These are phyloP conservation scores for Dicorynia guianensis DNA, from an alignment of 306 rosid genomes.

Conservation along the genomic window DNA sequence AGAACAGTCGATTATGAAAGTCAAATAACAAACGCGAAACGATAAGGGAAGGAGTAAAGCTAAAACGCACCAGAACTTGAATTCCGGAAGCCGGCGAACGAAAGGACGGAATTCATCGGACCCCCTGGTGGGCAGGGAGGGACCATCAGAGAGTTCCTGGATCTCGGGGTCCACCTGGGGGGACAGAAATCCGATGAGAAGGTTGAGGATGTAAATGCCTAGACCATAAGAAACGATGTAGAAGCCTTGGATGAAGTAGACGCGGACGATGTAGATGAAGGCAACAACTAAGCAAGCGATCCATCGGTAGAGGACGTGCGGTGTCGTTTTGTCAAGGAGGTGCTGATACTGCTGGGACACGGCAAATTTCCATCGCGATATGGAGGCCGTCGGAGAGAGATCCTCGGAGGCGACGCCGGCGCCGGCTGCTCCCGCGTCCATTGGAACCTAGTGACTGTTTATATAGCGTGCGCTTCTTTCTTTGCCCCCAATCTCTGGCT, in stretches of 20 bases:
- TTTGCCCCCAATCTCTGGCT: neutral
- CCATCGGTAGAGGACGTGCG: constrained; percentile 77
- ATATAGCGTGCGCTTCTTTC: neutral
- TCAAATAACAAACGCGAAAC: neutral
- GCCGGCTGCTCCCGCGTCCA: constrained; percentile 68
- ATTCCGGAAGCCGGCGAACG: constrained; percentile 95
- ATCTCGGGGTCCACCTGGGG: constrained; percentile 98
- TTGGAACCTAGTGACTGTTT: constrained; percentile 38
- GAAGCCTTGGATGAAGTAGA: constrained; percentile 81
- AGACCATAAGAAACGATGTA: constrained; percentile 88
- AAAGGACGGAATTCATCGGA: constrained; percentile 96
- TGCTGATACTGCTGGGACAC: constrained; percentile 73
- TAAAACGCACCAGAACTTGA: constrained; percentile 79
- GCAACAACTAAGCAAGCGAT: constrained; percentile 56
- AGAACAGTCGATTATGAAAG: constrained; percentile 2
- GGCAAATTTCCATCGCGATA: constrained; percentile 67
- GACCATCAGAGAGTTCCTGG: constrained; percentile 69
- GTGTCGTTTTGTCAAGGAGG: constrained; percentile 78
- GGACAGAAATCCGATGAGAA: constrained; percentile 85
- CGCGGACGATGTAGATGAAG: constrained; percentile 70
- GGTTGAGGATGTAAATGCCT: constrained; percentile 91
- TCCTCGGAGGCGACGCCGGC: constrained; percentile 44
- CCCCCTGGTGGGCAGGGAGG: constrained; percentile 76
- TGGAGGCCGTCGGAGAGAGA: constrained; percentile 50
- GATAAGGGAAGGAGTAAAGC: neutral